Evolutionary conservation across 108 stramenopile genomes (phyloP), one percentile per base, ranked within the genome.

Genomic region (Pseudonitzschia multiseries): DNA sequence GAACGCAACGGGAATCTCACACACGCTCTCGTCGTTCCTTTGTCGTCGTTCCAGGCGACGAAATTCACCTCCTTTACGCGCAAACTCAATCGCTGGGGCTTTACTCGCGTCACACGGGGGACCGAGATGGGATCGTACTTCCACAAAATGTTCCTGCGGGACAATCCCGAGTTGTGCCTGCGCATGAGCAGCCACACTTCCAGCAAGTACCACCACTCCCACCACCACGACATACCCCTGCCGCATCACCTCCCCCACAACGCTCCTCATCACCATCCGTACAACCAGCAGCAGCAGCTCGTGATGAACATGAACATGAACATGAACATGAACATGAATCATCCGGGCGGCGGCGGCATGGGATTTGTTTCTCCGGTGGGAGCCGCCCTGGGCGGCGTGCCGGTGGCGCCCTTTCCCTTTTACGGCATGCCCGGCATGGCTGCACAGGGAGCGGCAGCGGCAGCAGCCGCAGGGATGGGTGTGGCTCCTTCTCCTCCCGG

Each of bases 41-140:
- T 48, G 46, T 18, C 2, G 18, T 48, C 9, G 18, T 48, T 48
- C 17, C 14, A 48, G 31, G 74, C 75, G 57, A 76, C 75, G 15
- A 86, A 88, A 54, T 88, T 77, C 36, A 84, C 87, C 0, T 73
- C 70, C 56, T 88, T 88, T 57, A 88, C 85, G 0, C 56, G 87
- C 17, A 86, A 86, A 63, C 50, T 88, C 63, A 88, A 84, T 54
- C 52, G 87, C 20, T 88, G 89, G 89, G 79, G 81, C 20, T 91
- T 87, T 54, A 79, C 71, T 20, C 69, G 90, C 3, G 76, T 88
- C 4, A 77, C 86, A 4, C 75, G 76, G 53, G 90, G 90, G 44
- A 83, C 76, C 5, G 86, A 90, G 65, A 76, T 73, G 57, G 87
- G 90, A 14, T 82, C 88, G 1, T 92, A 92, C 43, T 85, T 76